These are phyloP conservation scores for Aspergillus coremiiformis DNA, from an alignment of 495 filamentous ascomycete genomes.

Conservation along the genomic window DNA sequence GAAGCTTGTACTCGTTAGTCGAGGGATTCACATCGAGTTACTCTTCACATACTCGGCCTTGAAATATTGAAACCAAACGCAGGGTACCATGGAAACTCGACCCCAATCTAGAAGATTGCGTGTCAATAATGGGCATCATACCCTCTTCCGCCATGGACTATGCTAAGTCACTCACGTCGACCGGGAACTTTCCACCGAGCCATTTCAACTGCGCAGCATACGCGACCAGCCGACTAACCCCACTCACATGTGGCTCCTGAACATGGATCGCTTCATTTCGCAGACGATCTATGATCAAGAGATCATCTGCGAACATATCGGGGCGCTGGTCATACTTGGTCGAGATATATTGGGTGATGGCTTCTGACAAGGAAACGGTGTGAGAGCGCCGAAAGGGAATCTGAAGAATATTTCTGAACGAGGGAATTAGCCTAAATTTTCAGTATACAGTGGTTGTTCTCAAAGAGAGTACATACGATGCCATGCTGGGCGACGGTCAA, in stretches of 20 bases:
- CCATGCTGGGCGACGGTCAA: constrained; percentile 24
- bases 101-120: constrained; percentile 61
- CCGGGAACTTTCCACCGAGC: constrained; percentile 92
- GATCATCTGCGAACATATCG: constrained; percentile 89
- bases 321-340: constrained; percentile 99
- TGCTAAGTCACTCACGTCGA: constrained; percentile 61
- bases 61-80: constrained; percentile 84
- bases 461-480: constrained; percentile 30
- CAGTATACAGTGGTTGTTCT: background rate
- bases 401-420: constrained; percentile 45
- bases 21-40: background rate
- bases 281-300: constrained; percentile 77
- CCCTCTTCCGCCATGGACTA: background rate
- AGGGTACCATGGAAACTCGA: constrained; percentile 93
- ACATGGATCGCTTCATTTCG: constrained; percentile 78
- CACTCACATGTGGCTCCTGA: constrained; percentile 82
- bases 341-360: constrained; percentile 94
- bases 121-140: constrained; percentile 2
- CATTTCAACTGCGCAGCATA: constrained; percentile 93
- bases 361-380: constrained; percentile 63
- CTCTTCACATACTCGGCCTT: constrained; percentile 48
- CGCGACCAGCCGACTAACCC: constrained; percentile 73
- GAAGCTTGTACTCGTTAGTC: constrained; percentile 41
- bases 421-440: background rate
- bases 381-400: constrained; percentile 85